A percentile compares a stretch with the other conserved stretches of the same genome.
These are phyloP conservation scores for Inga oerstediana DNA, from an alignment of 306 rosid genomes.

Conservation along the genomic window DNA sequence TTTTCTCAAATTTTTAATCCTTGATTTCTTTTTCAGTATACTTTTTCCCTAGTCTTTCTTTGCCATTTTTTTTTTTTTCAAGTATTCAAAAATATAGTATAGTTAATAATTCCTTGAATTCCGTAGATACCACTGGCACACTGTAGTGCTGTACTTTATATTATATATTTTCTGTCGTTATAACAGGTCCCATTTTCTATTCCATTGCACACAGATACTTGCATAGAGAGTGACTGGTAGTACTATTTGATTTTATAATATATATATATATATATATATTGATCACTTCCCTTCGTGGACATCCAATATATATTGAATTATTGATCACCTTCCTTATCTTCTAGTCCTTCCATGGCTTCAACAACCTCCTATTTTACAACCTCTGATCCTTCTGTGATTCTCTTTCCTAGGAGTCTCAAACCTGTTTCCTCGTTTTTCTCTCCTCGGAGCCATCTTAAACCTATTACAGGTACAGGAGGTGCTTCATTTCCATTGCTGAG, in stretches of 20 bases:
- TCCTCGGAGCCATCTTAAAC: slow-evolving; percentile 23
- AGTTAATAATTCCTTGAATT: background rate
- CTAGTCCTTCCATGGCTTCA: slow-evolving; percentile 33
- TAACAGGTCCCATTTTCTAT: background rate
- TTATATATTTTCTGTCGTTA: background rate
- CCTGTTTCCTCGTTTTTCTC: background rate
- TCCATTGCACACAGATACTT: background rate
- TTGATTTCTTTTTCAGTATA: too few species aligned
- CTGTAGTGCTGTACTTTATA: too few species aligned
- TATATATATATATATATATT: background rate
- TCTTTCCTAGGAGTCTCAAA: slow-evolving; percentile 32
- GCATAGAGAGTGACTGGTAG: background rate
- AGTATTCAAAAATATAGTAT: too few species aligned
- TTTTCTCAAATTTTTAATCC: background rate
- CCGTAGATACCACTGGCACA: background rate
- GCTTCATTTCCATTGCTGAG: slow-evolving; percentile 42
- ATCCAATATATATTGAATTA: too few species aligned
- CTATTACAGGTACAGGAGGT: background rate
- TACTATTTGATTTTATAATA: background rate
- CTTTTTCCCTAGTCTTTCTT: too few species aligned
- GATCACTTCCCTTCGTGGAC: too few species aligned
- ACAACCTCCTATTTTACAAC: slow-evolving; percentile 22
- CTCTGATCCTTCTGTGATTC: slow-evolving; percentile 33
- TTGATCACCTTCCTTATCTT: background rate
- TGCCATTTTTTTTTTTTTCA: too few species aligned